Evolutionary conservation across 1,284 basidiomycete genomes (phyloP).

Genomic region (Thecaphora thlaspeos): DNA sequence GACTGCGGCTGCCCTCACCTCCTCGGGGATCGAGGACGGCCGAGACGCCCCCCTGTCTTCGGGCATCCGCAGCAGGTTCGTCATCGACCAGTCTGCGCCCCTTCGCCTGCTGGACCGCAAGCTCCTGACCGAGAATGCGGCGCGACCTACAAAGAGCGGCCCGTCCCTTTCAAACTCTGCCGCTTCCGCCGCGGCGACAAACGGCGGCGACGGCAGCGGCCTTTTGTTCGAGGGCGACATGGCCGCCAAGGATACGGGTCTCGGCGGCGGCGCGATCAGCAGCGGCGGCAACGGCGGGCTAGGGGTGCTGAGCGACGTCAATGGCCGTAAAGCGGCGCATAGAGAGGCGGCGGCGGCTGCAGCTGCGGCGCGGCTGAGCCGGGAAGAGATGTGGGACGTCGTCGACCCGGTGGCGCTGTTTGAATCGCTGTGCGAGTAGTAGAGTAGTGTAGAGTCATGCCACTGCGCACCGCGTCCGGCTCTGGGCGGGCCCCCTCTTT

Average conservation of each 20-base stretch:
- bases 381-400: slow-evolving; percentile 52
- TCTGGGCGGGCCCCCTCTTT: too few species aligned
- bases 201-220: too few species aligned
- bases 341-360: not conserved
- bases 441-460: too few species aligned
- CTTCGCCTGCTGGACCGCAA: slow-evolving; percentile 45
- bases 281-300: too few species aligned
- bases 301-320: slow-evolving; percentile 20
- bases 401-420: slow-evolving; percentile 52
- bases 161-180: slow-evolving; percentile 18
- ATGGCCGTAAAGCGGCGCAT: slow-evolving; percentile 23
- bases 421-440: slow-evolving; percentile 30
- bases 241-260: too few species aligned
- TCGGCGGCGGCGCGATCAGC: too few species aligned
- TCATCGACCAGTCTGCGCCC: slow-evolving; percentile 49
- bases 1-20: too few species aligned
- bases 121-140: slow-evolving; percentile 33
- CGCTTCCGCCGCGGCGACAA: not conserved
- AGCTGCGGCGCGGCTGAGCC: slow-evolving; percentile 2
- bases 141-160: slow-evolving; percentile 28
- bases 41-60: not conserved
- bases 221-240: too few species aligned
- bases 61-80: slow-evolving; percentile 30
- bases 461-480: too few species aligned
- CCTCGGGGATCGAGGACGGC: too few species aligned